These are phyloP conservation scores for Nakazawaea holstii DNA, from an alignment of 805 yeast genomes.

Conservation along the genomic window DNA sequence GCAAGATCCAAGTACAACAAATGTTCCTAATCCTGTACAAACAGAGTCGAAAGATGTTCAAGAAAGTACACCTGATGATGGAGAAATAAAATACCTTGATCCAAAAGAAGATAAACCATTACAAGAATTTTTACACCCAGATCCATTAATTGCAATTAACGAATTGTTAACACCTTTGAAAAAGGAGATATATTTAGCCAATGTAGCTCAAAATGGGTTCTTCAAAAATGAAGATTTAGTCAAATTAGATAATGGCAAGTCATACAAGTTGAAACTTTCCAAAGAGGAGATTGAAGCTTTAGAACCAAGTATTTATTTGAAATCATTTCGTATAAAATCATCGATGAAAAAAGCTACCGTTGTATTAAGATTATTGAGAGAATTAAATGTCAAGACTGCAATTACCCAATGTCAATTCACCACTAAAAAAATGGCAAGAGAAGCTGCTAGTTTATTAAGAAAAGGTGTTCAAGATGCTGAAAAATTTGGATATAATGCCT, in stretches of 20 bases:
- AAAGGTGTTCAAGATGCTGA: conserved; percentile 68
- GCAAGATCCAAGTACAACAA: neutral
- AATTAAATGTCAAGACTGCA: conserved; percentile 68
- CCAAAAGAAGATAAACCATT: conserved; percentile 29
- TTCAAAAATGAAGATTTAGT: conserved; percentile 60
- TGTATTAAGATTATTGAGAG: conserved; percentile 71
- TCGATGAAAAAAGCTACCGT: conserved; percentile 83
- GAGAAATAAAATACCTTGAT: conserved; percentile 15
- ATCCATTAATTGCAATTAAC: conserved; percentile 50
- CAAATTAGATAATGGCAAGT: conserved; percentile 34
- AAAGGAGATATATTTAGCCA: conserved; percentile 53
- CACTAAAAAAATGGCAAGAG: conserved; percentile 66
- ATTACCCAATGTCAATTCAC: conserved; percentile 90
- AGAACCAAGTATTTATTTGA: conserved; percentile 83
- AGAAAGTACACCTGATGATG: conserved; percentile 7
- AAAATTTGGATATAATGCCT: conserved; percentile 50
- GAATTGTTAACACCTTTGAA: conserved; percentile 65
- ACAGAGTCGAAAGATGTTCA: neutral
- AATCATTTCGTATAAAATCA: conserved; percentile 79
- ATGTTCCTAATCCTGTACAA: no score
- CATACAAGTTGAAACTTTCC: conserved; percentile 53
- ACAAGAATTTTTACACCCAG: conserved; percentile 47
- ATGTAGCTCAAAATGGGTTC: conserved; percentile 58
- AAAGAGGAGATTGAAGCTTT: conserved; percentile 66
- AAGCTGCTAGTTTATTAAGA: conserved; percentile 69